Conservation (phyloP, 164 flowering plant genomes). For the Protea cynaroides region DNA sequence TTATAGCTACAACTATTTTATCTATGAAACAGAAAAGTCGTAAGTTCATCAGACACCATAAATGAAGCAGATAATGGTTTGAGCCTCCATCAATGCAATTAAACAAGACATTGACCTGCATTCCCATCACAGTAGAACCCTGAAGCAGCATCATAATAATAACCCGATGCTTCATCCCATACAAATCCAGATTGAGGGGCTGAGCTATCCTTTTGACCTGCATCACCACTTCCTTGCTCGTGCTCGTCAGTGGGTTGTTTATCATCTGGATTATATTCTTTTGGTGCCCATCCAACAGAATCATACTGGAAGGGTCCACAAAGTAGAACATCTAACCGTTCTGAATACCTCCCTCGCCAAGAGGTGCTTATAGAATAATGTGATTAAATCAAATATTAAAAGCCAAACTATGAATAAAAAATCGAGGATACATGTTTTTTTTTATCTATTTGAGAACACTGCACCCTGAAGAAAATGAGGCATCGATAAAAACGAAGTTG, state of each 20-base stretch:
- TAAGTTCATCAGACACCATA: neutral
- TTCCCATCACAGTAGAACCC: conserved; percentile 97
- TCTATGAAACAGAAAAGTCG: no score
- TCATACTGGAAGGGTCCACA: conserved; percentile 55
- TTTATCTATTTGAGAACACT: no score
- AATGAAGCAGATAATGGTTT: neutral
- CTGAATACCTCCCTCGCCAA: no score
- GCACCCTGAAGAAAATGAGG: no score
- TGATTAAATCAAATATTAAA: no score
- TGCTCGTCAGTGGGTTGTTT: conserved; percentile 50
- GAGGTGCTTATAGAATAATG: no score
- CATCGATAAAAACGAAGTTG: no score
- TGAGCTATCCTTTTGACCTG: conserved; percentile 41
- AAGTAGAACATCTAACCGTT: no score
- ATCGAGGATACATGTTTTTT: no score
- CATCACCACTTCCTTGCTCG: conserved; percentile 36
- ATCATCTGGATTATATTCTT: conserved; percentile 94
- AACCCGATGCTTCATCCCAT: conserved; percentile 99
- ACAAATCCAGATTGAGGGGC: conserved; percentile 93
- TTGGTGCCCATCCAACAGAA: conserved; percentile 99
- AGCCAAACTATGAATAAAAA: no score
- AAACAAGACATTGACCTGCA: conserved; percentile 47
- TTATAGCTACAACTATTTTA: no score
- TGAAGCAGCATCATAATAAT: conserved; percentile 97
- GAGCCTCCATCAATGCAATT: conserved; percentile 1